Percentiles rank a stretch among this genome's conserved stretches.
Conservation (phyloP, 2,329 filamentous ascomycete species). For the Leptoxyphium fumago region DNA sequence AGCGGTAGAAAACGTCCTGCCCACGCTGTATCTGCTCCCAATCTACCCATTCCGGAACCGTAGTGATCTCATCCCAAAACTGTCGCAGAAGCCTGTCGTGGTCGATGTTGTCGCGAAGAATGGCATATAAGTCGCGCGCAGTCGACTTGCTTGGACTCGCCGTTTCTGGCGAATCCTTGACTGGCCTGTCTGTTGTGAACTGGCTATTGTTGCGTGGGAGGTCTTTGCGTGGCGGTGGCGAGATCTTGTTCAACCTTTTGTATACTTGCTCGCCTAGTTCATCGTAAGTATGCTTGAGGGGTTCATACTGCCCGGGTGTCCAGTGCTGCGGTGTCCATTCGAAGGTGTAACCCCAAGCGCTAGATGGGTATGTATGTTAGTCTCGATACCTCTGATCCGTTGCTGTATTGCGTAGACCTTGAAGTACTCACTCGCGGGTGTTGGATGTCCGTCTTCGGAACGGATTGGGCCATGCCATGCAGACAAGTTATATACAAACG, state of each 20-base stretch:
- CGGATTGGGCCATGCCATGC: conserved; percentile 30
- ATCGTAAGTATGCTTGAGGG: conserved; percentile 54
- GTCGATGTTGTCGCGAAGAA: conserved; percentile 44
- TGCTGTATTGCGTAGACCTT: conserved; percentile 5
- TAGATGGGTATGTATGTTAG: conserved; percentile 8
- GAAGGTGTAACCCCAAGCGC: conserved; percentile 53
- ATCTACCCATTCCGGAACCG: conserved; percentile 59
- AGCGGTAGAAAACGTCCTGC: conserved; percentile 65
- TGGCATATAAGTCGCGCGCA: conserved; percentile 45
- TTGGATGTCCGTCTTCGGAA: conserved; percentile 29
- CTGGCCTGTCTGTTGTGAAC: conserved; percentile 8
- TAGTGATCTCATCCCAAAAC: conserved; percentile 54
- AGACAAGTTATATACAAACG: too few relatives aligned
- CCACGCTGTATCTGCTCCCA: conserved; percentile 64
- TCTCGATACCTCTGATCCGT: background rate
- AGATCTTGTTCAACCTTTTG: conserved; percentile 47
- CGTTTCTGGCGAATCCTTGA: conserved; percentile 12
- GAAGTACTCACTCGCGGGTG: conserved; percentile 23
- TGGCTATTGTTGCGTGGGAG: conserved; percentile 25
- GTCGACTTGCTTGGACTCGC: conserved; percentile 7
- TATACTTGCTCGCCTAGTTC: conserved; percentile 51
- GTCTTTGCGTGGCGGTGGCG: conserved; percentile 28
- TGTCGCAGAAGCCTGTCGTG: conserved; percentile 40
- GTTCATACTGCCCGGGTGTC: conserved; percentile 42
- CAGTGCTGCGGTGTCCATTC: conserved; percentile 53